Evolutionary conservation across 768 basidiomycete genomes (phyloP), one percentile per base, ranked within the genome.

Genomic region (Phylloporus arenicola): DNA sequence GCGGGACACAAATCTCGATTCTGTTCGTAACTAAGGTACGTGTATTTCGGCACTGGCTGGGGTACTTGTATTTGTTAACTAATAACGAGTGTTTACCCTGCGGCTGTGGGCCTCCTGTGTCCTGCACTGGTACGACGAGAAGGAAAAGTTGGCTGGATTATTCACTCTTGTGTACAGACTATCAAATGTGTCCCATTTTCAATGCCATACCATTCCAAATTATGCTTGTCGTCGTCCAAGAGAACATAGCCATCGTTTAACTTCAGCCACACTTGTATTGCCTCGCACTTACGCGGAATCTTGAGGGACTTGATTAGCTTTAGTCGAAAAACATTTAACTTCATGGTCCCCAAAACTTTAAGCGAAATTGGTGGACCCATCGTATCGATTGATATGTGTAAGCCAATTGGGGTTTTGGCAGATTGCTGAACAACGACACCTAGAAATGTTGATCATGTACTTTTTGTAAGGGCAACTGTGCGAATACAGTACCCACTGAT

Each of bases 181-280:
- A 61, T 53, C 24, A 79, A 57, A 50, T 70, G 61, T 48, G 72
- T 69, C 17, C 63, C 77, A 8, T 78, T 75, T 50, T 88, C 85
- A 33, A 91, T 61, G 6, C 89, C 88, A 61, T 83, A 78, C 86
- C 86, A 89, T 51, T 75, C 79, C 37, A 90, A 63, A 46, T 81
- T 76, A 48, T 76, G 77, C 12, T 63, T 56, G 44, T 86, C 81
- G 25, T 76, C 60, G 24, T 75, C 70, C 27, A 92, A 67, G 46
- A 74, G 71, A 22, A 71, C 68, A 25, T 80, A 68, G 27, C 73
- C 73, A 57, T 83, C 76, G 17, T 67, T 64, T 73, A 86, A 75
- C 39, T 69, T 70, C 38, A 84, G 63, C 81, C 83, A 88, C 29
- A 89, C 58, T 42, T 60, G 60, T 17, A 82, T 57, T 14, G 63